Evolutionary conservation across 768 basidiomycete species (phyloP).

Genomic region (Termitomyces sp.): DNA sequence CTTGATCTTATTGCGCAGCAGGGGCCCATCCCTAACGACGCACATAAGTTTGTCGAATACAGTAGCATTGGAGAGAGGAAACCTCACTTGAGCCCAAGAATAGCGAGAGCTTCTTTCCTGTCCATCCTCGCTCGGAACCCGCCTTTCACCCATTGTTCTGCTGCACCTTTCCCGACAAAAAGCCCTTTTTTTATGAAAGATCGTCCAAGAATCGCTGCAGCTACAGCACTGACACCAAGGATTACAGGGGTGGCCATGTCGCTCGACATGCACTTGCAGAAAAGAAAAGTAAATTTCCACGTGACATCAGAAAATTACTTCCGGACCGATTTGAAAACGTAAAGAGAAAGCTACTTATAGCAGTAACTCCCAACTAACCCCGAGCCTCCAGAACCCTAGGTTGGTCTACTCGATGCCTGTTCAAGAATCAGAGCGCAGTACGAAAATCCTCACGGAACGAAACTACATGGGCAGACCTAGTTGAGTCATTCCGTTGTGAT

Average conservation of each 20-base stretch:
- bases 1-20: slow-evolving; percentile 73
- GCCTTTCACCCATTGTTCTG: slow-evolving; percentile 86
- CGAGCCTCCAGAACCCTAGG: neutral
- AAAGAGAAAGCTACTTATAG: neutral
- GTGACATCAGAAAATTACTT: slow-evolving; percentile 1
- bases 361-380: neutral
- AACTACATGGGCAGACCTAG: neutral
- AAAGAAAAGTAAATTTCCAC: slow-evolving; percentile 6
- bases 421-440: too few species aligned
- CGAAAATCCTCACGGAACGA: neutral
- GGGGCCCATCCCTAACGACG: slow-evolving; percentile 65
- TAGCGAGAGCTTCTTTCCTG: slow-evolving; percentile 82
- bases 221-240: slow-evolving; percentile 71
- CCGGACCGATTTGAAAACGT: neutral
- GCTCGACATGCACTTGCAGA: neutral
- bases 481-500: neutral
- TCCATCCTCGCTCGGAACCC: slow-evolving; percentile 98
- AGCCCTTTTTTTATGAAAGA: slow-evolving; percentile 60
- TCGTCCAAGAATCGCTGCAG: slow-evolving; percentile 70
- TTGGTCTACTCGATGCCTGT: neutral
- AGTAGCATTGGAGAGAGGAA: slow-evolving; percentile 2
- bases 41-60: neutral
- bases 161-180: slow-evolving; percentile 52
- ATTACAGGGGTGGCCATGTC: slow-evolving; percentile 76
- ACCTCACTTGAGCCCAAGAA: slow-evolving; percentile 88